Evolutionary conservation across 805 yeast genomes (phyloP), one percentile per base, ranked within the genome.

Genomic region (Tetrapisispora taiwanensis): DNA sequence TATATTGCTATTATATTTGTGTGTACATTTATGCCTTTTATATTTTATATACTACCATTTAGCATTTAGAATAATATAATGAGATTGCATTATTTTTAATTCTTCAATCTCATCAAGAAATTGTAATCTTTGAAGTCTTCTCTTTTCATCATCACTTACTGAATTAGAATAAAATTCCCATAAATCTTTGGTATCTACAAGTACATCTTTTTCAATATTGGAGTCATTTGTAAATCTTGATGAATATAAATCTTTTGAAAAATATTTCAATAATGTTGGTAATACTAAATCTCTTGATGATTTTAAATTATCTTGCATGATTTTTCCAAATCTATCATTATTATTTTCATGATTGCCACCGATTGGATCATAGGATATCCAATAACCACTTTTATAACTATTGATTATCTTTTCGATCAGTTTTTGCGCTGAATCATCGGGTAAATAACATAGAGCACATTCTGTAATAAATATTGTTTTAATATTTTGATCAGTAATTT

Each of bases 21-120:
- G 8, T 22, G 26, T 22, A 8, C 26, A 22, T 22, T 6, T 22
- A n/a, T n/a, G n/a, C n/a, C n/a, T n/a, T n/a, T n/a, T n/a, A 38
- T 30, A 17, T n/a, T 27, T 27, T 18, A 28, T 9, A 35, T 22
- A n/a, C 42, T 43, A 48, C 60, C 57, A 58, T 32, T 45, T 28
- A 2, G 63, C 66, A 24, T 57, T 46, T 14, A 56, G 55, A 31
- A 76, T 59, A 37, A 79, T 69, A 53, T 78, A 78, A 57, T 78
- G 84, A 22, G 69, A 65, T 44, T 75, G 68, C 44, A 78, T 60
- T 18, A 78, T 58, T 48, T 59, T 64, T 39, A 78, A 61, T 50
- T 78, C 84, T 57, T 78, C 84, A 24, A 77, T 59, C 54, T 78
- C 84, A 58, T 78, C 84, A 24, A 77, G 60, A 49, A 76, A 67